These are phyloP conservation scores for Gnetum montanum DNA, from an alignment of 75 land plant species.

Conservation along the genomic window DNA sequence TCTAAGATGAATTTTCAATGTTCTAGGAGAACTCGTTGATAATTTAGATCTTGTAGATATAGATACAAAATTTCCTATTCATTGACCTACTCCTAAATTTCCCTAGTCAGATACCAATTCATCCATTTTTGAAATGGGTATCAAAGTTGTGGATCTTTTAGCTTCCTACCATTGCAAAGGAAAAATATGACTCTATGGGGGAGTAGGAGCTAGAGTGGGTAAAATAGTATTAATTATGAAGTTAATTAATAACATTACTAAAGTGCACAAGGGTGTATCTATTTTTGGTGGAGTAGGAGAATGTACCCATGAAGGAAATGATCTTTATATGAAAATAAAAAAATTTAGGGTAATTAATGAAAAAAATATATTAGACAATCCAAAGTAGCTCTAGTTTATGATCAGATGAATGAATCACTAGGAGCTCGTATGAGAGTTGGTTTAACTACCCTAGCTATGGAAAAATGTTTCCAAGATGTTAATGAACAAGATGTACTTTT, in stretches of 20 bases:
- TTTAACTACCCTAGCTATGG: background rate
- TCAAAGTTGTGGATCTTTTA: background rate
- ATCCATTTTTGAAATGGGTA: background rate
- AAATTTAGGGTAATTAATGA: background rate
- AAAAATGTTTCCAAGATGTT: background rate
- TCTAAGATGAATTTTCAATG: conserved; percentile 17
- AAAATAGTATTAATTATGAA: background rate
- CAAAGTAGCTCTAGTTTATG: background rate
- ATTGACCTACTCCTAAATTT: conserved; percentile 5
- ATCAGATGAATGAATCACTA: background rate
- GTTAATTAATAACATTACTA: background rate
- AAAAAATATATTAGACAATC: background rate
- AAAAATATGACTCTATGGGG: no score
- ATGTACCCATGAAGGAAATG: background rate
- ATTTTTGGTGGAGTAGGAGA: background rate
- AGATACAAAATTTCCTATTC: conserved; percentile 12
- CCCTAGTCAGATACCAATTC: conserved; percentile 2
- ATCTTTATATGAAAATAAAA: background rate
- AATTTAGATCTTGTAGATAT: conserved; percentile 13
- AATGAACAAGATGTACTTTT: background rate
- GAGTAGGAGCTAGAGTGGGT: no score
- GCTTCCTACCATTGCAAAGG: no score
- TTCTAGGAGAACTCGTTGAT: conserved; percentile 19
- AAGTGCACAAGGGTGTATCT: background rate
- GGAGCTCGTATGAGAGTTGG: background rate